Evolutionary conservation across 2,329 filamentous ascomycete species (phyloP), one percentile per base, ranked within the genome.

Genomic region (Magnaporthiopsis rhizophila): DNA sequence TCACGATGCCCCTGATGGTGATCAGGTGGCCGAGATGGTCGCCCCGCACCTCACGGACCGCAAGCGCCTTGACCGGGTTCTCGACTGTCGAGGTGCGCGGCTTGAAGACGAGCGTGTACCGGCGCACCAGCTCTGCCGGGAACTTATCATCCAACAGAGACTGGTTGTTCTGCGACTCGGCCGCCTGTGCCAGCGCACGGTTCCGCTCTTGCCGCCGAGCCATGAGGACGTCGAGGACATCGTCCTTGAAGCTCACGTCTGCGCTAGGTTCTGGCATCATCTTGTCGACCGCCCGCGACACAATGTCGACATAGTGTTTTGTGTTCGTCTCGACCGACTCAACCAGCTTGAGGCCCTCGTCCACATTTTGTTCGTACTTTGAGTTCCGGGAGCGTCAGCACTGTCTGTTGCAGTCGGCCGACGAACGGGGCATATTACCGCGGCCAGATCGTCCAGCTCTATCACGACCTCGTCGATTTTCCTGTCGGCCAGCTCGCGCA

Each of bases 101-200:
- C 80, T 96, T 97, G 82, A 99, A 97, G 74, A 96, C 94, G 65
- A 99, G 86, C 0, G 92, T 96, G 78, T 99, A 99, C 74, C 95
- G 87, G 66, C 95, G 89, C 6, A 92, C 97, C 63, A 99, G 86
- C 72, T 96, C 91, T 9, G 94, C 86, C 21, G 95, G 96, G 73
- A 98, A 99, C 69, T 92, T 88, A 64, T 92, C 87, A 63, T 90
- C 85, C 26, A 88, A 82, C 32, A 86, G 76, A 4, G 84, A 83
- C 8, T 87, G 82, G 74, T 93, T 86, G 71, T 84, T 78, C 69
- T 83, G 82, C 64, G 84, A 82, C 69, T 91, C 89, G 30, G 87
- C 85, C n/a, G 84, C 83, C 69, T 87, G 83, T 26, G 83, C 78
- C 67, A 96, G 82, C 58, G 89, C 88, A 69, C 91, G 89, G 75